Evolutionary conservation across 179 eudicot genomes (phyloP).

Genomic region (Spinacia oleracea): DNA sequence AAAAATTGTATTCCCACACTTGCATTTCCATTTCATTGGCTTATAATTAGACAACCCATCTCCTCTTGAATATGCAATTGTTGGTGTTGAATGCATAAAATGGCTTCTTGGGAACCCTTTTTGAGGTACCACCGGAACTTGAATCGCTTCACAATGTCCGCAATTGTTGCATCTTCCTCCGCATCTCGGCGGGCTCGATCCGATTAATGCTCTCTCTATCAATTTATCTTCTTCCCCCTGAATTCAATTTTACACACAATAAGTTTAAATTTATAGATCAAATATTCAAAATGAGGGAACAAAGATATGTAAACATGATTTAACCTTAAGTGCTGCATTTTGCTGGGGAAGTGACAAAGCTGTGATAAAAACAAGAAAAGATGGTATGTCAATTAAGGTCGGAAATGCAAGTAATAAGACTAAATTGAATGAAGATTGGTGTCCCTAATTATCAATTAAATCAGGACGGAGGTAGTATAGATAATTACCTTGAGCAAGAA

Average conservation of each 20-base stretch:
- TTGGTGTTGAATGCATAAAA: constrained; percentile 11
- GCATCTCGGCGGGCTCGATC: constrained; percentile 52
- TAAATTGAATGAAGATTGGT: background rate
- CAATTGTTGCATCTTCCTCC: constrained; percentile 42
- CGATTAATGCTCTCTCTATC: constrained; percentile 31
- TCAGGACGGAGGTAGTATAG: background rate
- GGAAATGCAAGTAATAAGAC: background rate
- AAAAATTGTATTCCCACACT: constrained; percentile 43
- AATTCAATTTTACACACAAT: background rate
- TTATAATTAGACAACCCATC: constrained; percentile 42
- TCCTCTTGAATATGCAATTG: constrained; percentile 50
- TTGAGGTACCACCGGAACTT: constrained; percentile 45
- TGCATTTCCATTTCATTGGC: constrained; percentile 54
- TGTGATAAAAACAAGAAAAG: constrained; percentile 7
- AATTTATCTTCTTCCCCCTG: constrained; percentile 24
- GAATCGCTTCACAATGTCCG: constrained; percentile 47
- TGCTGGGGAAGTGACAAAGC: constrained; percentile 27
- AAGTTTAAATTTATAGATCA: background rate
- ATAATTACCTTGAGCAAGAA: constrained; percentile 29
- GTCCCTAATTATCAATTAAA: background rate
- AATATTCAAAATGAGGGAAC: background rate
- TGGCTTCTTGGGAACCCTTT: constrained; percentile 32
- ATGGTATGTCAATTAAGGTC: background rate
- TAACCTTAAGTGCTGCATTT: constrained; percentile 3
- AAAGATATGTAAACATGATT: background rate